A percentile compares a stretch with the other conserved stretches of the same genome.
Conservation (phyloP, 352 stramenopile genomes). For the Globisporangium paroecandrum region DNA sequence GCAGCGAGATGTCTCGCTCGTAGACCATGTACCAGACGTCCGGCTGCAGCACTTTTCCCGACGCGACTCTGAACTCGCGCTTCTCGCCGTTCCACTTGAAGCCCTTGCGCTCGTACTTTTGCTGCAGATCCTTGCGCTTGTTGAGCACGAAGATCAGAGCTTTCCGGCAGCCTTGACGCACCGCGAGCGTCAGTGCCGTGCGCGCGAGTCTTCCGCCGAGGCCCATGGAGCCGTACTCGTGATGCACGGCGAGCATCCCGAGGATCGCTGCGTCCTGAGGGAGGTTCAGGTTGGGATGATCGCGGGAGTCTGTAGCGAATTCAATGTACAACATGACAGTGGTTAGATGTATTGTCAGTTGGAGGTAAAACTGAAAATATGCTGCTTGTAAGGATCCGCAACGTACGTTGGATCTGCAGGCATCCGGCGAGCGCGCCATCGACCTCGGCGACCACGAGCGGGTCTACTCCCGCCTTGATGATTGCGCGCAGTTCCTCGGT, state of each 20-base stretch:
- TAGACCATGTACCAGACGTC: background rate
- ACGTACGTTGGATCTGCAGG: background rate
- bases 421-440: background rate
- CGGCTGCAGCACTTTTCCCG: background rate
- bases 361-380: too few relatives aligned
- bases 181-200: background rate
- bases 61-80: background rate
- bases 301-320: background rate
- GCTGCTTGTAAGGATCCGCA: too few relatives aligned
- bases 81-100: background rate
- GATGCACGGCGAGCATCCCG: background rate
- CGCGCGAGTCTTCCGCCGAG: background rate
- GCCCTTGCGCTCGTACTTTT: background rate
- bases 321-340: too few relatives aligned
- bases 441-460: background rate
- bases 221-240: background rate
- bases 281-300: background rate
- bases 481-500: background rate
- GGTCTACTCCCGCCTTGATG: background rate
- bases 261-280: background rate
- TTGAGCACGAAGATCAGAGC: background rate
- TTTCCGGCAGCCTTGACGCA: background rate
- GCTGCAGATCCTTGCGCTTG: background rate
- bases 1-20: background rate
- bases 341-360: too few relatives aligned